Conservation (phyloP, 495 filamentous ascomycete species). For the Sporormia fimetaria region DNA sequence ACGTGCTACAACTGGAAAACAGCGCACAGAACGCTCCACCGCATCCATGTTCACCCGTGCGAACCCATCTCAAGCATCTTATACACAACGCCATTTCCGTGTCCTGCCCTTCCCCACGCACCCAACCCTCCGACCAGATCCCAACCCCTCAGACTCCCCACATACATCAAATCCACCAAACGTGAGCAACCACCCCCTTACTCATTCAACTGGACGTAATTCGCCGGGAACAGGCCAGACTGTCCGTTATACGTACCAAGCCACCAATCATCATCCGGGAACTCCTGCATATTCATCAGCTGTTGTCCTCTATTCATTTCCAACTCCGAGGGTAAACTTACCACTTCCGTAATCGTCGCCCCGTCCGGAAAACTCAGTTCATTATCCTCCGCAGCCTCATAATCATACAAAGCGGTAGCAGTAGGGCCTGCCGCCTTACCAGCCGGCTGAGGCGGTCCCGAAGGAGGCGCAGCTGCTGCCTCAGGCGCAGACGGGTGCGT, state of each 20-base stretch:
- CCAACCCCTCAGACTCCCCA: too few species aligned
- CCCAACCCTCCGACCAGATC: too few species aligned
- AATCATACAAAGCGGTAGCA: conserved; percentile 85
- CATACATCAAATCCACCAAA: too few species aligned
- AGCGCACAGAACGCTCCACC: too few species aligned
- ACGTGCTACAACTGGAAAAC: too few species aligned
- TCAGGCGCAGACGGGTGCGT: conserved; percentile 26
- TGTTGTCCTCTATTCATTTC: background rate
- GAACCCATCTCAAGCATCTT: too few species aligned
- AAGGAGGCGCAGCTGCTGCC: conserved; percentile 30
- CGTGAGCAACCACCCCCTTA: too few species aligned
- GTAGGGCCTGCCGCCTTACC: conserved; percentile 40
- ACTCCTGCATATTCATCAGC: conserved; percentile 49
- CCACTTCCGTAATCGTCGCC: conserved; percentile 56
- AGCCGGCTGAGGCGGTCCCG: conserved; percentile 30
- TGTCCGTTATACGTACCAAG: conserved; percentile 70
- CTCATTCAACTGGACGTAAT: conserved; percentile 39
- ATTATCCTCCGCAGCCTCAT: conserved; percentile 95
- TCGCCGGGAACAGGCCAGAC: conserved; percentile 65
- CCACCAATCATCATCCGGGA: conserved; percentile 99
- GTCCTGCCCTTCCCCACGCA: too few species aligned
- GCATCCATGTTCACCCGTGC: too few species aligned
- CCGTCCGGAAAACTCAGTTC: conserved; percentile 90
- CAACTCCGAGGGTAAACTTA: conserved; percentile 35
- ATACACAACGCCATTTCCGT: too few species aligned